These are phyloP conservation scores for Cryptococcus maquisensis DNA, from an alignment of 1,284 basidiomycete genomes.

Conservation along the genomic window DNA sequence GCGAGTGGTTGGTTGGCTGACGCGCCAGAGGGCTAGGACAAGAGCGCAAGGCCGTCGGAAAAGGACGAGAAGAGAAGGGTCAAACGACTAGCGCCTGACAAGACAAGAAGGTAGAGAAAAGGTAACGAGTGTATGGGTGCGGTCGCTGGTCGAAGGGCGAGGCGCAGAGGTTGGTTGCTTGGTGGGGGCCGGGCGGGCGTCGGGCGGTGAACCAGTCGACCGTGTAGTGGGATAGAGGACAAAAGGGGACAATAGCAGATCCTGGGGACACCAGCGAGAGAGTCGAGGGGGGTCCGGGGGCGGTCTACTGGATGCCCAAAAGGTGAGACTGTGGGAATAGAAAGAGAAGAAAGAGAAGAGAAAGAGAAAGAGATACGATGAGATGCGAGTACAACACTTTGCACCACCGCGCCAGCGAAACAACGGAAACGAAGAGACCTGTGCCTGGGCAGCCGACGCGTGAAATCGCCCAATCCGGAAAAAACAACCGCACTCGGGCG, in stretches of 20 bases:
- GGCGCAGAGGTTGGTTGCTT: background rate
- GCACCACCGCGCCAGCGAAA: too few species aligned
- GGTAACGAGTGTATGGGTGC: background rate
- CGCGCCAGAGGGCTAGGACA: too few species aligned
- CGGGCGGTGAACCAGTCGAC: conserved; percentile 1
- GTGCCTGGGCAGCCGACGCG: too few species aligned
- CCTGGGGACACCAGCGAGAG: background rate
- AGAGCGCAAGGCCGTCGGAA: background rate
- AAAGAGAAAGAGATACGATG: too few species aligned
- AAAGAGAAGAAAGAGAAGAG: too few species aligned
- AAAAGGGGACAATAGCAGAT: background rate
- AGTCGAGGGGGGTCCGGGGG: background rate
- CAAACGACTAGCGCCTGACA: background rate
- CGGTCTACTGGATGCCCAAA: too few species aligned
- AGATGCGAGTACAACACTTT: too few species aligned
- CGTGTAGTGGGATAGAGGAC: background rate
- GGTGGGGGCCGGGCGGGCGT: background rate
- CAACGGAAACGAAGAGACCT: too few species aligned
- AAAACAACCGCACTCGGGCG: too few species aligned
- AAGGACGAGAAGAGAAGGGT: background rate
- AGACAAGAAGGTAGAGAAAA: background rate
- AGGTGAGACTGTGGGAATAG: too few species aligned
- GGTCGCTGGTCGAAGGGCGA: background rate
- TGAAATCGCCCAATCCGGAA: too few species aligned
- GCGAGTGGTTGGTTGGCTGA: background rate